A percentile compares a stretch with the other conserved stretches of the same genome.
Evolutionary conservation across 345 rosid genomes (phyloP).

Genomic region (Aegle marmelos): DNA sequence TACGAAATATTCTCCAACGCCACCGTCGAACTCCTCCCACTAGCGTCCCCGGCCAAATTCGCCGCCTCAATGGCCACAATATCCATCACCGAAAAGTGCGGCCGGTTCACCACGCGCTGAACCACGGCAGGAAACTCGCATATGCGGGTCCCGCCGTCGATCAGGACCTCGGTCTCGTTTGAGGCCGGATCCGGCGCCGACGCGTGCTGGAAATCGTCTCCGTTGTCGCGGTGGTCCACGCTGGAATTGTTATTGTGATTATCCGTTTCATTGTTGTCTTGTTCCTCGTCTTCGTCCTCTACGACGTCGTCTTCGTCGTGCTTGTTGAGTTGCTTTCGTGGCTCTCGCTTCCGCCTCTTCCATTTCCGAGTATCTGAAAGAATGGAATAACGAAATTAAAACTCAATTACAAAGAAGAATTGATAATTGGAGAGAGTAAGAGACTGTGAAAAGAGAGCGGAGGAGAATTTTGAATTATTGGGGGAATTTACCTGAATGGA

Average conservation of each 20-base stretch:
- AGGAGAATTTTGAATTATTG: constrained; percentile 6
- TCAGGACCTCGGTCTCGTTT: constrained; percentile 50
- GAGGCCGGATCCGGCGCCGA: constrained; percentile 47
- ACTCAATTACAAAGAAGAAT: constrained; percentile 2
- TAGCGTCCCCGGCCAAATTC: constrained; percentile 47
- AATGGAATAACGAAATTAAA: not conserved
- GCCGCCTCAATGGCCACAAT: constrained; percentile 67
- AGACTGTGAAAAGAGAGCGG: constrained; percentile 12
- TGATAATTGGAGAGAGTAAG: not conserved
- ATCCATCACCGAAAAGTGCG: constrained; percentile 62
- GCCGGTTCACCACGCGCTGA: constrained; percentile 62
- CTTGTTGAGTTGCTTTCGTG: constrained; percentile 43
- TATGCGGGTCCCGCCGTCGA: constrained; percentile 57
- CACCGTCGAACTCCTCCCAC: constrained; percentile 34
- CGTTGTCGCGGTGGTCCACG: constrained; percentile 28
- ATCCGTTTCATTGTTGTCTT: constrained; percentile 36
- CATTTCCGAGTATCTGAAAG: constrained; percentile 66
- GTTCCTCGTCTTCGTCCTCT: constrained; percentile 42
- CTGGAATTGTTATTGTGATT: constrained; percentile 24
- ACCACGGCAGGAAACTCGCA: constrained; percentile 69
- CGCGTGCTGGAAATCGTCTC: constrained; percentile 35
- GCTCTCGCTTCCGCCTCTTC: constrained; percentile 76
- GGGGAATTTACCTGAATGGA: constrained; percentile 53
- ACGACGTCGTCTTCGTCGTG: constrained; percentile 54
- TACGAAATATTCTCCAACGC: constrained; percentile 53